Conservation (phyloP, 345 rosid genomes). For the Camelina hispida region DNA sequence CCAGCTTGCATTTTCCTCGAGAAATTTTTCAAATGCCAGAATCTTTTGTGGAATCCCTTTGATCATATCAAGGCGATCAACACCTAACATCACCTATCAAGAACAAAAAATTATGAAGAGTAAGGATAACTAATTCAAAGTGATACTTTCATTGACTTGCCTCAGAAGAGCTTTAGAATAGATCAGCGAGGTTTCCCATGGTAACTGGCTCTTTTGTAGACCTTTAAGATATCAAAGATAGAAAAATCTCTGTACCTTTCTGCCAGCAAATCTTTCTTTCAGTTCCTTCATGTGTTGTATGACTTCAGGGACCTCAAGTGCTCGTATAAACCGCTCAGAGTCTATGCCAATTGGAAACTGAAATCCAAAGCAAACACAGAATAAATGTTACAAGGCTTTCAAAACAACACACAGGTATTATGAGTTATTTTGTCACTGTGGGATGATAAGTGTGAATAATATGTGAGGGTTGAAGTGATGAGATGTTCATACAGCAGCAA, state of each 20-base stretch:
- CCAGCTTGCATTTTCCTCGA: slow-evolving; percentile 95
- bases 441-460: background rate
- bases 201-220: background rate
- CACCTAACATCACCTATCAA: slow-evolving; percentile 96
- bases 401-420: background rate
- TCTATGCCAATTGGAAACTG: slow-evolving; percentile 99
- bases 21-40: slow-evolving; percentile 98
- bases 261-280: slow-evolving; percentile 90
- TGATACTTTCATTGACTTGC: slow-evolving; percentile 12
- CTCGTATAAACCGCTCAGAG: slow-evolving; percentile 81
- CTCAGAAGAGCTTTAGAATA: slow-evolving; percentile 7
- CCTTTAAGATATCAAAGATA: slow-evolving; percentile 1
- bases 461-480: slow-evolving; percentile 31
- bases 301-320: slow-evolving; percentile 69
- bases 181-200: slow-evolving; percentile 2
- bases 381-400: slow-evolving; percentile 19
- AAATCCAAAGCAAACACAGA: slow-evolving; percentile 30
- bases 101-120: background rate
- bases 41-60: slow-evolving; percentile 99
- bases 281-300: slow-evolving; percentile 80
- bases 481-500: slow-evolving; percentile 81
- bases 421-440: background rate
- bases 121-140: background rate
- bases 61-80: slow-evolving; percentile 99
- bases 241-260: slow-evolving; percentile 61